A percentile compares a stretch with the other conserved stretches of the same genome.
Conservation (phyloP, 352 stramenopile species). For the Phytophthora vignae region DNA sequence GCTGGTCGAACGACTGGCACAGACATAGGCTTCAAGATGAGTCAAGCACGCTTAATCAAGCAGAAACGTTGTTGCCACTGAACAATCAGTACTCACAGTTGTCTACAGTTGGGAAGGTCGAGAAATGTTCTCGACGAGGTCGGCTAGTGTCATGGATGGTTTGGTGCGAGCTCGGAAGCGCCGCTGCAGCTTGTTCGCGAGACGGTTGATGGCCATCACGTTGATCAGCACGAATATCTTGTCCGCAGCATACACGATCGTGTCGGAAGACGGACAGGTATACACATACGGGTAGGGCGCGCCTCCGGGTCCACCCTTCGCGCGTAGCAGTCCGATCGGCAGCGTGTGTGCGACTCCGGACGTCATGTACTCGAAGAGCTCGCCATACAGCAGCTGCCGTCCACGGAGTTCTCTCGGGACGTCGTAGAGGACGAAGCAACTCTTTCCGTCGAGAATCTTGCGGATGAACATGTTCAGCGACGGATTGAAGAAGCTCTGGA, state of each 20-base stretch:
- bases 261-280: slow-evolving; percentile 71
- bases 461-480: slow-evolving; percentile 87
- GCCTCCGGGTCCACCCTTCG: slow-evolving; percentile 49
- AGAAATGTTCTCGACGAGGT: slow-evolving; percentile 34
- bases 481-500: slow-evolving; percentile 90
- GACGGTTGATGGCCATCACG: slow-evolving; percentile 68
- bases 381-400: slow-evolving; percentile 61
- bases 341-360: slow-evolving; percentile 70
- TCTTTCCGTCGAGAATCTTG: slow-evolving; percentile 86
- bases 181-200: slow-evolving; percentile 82
- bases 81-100: neutral
- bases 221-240: slow-evolving; percentile 89
- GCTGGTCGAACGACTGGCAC: slow-evolving; percentile 3
- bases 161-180: slow-evolving; percentile 61
- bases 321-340: slow-evolving; percentile 81
- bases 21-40: neutral
- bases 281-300: slow-evolving; percentile 85
- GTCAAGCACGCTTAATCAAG: neutral
- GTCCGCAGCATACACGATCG: slow-evolving; percentile 71
- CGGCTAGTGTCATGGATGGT: slow-evolving; percentile 27
- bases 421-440: slow-evolving; percentile 87
- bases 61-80: neutral
- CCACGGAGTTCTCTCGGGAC: slow-evolving; percentile 65
- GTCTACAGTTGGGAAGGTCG: slow-evolving; percentile 26
- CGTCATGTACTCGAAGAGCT: slow-evolving; percentile 85